Conservation (phyloP, 1,284 basidiomycete genomes). For the Ustanciosporium gigantosporum region DNA sequence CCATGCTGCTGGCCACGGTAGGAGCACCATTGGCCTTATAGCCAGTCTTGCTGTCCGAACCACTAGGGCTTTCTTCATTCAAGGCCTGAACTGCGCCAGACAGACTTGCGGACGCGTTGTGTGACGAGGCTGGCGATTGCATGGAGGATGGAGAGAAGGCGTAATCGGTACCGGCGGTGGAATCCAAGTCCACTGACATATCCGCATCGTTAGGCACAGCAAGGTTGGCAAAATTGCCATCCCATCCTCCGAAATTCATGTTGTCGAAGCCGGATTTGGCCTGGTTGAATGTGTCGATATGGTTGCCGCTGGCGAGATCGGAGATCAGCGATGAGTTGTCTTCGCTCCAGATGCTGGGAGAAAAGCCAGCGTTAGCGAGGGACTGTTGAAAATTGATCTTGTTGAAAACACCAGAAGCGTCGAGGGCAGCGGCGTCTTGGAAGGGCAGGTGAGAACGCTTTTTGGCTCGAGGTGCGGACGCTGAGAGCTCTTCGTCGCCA, state of each 20-base stretch:
- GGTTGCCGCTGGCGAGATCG: conserved; percentile 1
- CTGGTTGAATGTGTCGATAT: background rate
- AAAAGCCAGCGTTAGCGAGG: conserved; percentile 3
- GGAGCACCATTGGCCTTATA: conserved; percentile 5
- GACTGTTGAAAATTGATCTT: background rate
- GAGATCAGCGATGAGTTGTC: conserved; percentile 4
- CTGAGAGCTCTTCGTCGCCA: conserved; percentile 27
- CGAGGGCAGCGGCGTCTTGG: no score
- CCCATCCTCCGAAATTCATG: conserved; percentile 35
- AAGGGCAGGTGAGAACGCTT: background rate
- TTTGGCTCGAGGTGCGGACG: background rate
- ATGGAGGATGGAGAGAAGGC: conserved; percentile 31
- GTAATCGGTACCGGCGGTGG: conserved; percentile 31
- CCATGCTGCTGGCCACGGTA: conserved; percentile 5
- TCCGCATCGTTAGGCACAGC: conserved; percentile 18
- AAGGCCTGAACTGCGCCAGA: conserved; percentile 16
- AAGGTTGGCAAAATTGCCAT: conserved; percentile 18
- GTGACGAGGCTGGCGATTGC: conserved; percentile 35
- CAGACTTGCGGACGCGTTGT: conserved; percentile 24
- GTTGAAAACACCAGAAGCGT: background rate
- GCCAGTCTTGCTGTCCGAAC: conserved; percentile 35
- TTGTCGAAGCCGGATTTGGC: conserved; percentile 10
- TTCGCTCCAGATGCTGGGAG: conserved; percentile 32
- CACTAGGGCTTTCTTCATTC: conserved; percentile 27
- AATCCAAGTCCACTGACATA: conserved; percentile 40